Base-by-base conservation (phyloP, 176 grass and related monocot species). In the Eragrostis curvula region DNA sequence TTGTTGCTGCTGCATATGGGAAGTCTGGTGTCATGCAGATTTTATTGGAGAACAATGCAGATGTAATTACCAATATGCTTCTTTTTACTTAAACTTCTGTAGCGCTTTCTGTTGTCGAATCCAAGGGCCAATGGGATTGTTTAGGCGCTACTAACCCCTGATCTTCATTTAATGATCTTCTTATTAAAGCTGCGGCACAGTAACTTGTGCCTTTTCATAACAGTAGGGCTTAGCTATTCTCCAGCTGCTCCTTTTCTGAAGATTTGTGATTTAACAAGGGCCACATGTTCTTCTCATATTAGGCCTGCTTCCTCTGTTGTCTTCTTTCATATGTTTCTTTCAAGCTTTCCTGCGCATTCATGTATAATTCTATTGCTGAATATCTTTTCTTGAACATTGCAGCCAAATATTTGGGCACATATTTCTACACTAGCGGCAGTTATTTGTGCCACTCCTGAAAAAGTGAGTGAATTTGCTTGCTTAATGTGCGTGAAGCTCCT, bases 11-110 rank as follows among this genome's bases (percentile, higher is more conserved):
- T 30, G 47, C 75, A n/a, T 44, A 50, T 23, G 86, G 86, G 53
- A 81, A 78, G 68, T 29, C 44, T 41, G 42, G 62, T 6, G 5
- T 61, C 39, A 77, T 88, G 48, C 73, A 83, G 86, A 83, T 88
- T 78, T 71, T 88, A 14, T 50, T 88, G 44, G 71, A 78, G 40
- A 79, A 88, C 45, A 60, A 83, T 83, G 65, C 86, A 51, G 78
- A 88, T 78, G 86, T 88, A 71, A 15, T 66, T 10, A 76, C 21
- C 12, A 11, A 36, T 84, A 42, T 68, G 25, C 8, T 83, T 56
- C 60, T 1, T 68, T n/a, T 32, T 59, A 68, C 42, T 28, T 39
- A 18, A 30, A 6, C 24, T 46, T 46, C 8, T 27, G 24, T 63
- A 41, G 47, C 15, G 7, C 16, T 67, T 68, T 9, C 8, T 75